Conservation (phyloP, 1,139 yeast genomes). For the Diutina ranongensis region DNA sequence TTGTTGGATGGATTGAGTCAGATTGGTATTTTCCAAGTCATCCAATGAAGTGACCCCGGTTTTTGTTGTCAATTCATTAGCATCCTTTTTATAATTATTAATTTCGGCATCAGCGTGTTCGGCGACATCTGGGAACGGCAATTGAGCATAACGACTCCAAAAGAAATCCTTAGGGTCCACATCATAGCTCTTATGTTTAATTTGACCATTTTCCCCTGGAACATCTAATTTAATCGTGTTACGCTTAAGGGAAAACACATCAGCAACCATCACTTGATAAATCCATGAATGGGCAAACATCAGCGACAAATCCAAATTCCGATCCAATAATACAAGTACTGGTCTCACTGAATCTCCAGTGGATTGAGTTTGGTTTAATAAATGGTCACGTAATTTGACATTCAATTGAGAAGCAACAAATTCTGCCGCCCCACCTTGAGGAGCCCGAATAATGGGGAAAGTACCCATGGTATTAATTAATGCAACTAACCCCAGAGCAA, state of each 20-base stretch:
- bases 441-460: slow-evolving; percentile 84
- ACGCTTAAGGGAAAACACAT: slow-evolving; percentile 71
- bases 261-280: slow-evolving; percentile 92
- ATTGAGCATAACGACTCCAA: slow-evolving; percentile 73
- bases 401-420: slow-evolving; percentile 83
- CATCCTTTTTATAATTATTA: slow-evolving; percentile 72
- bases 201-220: slow-evolving; percentile 18
- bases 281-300: slow-evolving; percentile 98
- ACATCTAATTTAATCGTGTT: slow-evolving; percentile 49
- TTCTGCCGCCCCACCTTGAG: slow-evolving; percentile 92
- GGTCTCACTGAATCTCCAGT: slow-evolving; percentile 29
- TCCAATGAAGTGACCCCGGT: slow-evolving; percentile 63
- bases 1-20: slow-evolving; percentile 63
- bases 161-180: slow-evolving; percentile 88
- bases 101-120: slow-evolving; percentile 86
- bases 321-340: slow-evolving; percentile 72
- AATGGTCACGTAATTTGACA: slow-evolving; percentile 70
- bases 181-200: slow-evolving; percentile 48
- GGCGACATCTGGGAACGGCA: slow-evolving; percentile 97
- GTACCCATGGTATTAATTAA: slow-evolving; percentile 65
- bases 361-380: slow-evolving; percentile 46
- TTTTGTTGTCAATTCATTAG: slow-evolving; percentile 69
- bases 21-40: slow-evolving; percentile 60
- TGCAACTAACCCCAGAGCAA: slow-evolving; percentile 74
- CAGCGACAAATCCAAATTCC: slow-evolving; percentile 81